Evolutionary conservation across 495 filamentous ascomycete species (phyloP).

Genomic region (Neurospora sp.): DNA sequence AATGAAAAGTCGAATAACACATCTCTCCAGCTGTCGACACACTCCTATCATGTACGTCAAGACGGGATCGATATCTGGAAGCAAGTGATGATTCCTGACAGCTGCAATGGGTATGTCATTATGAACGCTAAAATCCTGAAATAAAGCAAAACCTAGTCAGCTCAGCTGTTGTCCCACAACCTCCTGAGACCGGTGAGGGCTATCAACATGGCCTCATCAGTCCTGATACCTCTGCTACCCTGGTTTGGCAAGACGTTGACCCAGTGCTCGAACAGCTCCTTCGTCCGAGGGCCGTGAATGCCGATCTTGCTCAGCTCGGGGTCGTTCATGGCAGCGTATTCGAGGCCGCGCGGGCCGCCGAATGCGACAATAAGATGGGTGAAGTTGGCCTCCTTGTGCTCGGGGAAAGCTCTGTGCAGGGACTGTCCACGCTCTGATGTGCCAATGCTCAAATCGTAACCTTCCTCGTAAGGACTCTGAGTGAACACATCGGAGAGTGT

Average conservation of each 20-base stretch:
- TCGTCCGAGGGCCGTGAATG: slow-evolving; percentile 42
- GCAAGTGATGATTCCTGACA: background rate
- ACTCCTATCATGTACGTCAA: background rate
- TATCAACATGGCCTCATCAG: slow-evolving; percentile 69
- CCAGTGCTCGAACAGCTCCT: slow-evolving; percentile 67
- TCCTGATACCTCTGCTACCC: slow-evolving; percentile 66
- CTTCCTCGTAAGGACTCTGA: slow-evolving; percentile 49
- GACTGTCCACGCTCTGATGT: slow-evolving; percentile 61
- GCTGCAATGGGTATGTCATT: background rate
- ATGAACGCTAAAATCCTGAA: background rate
- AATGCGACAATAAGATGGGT: slow-evolving; percentile 61
- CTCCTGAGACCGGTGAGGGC: slow-evolving; percentile 50
- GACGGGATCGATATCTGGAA: background rate
- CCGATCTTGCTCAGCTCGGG: slow-evolving; percentile 44
- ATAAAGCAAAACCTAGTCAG: background rate
- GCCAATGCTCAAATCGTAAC: slow-evolving; percentile 60
- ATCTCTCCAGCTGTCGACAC: background rate
- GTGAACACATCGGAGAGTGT: slow-evolving; percentile 58
- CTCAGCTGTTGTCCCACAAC: slow-evolving; percentile 35
- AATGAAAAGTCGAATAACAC: background rate
- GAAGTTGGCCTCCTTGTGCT: slow-evolving; percentile 38
- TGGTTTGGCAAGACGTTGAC: slow-evolving; percentile 64
- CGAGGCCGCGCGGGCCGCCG: slow-evolving; percentile 62
- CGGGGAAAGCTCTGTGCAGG: slow-evolving; percentile 36
- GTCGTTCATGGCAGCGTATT: slow-evolving; percentile 59